phyloP scores from a whole-genome alignment of 345 rosid genomes.

The Microthlaspi erraticum region DNA sequence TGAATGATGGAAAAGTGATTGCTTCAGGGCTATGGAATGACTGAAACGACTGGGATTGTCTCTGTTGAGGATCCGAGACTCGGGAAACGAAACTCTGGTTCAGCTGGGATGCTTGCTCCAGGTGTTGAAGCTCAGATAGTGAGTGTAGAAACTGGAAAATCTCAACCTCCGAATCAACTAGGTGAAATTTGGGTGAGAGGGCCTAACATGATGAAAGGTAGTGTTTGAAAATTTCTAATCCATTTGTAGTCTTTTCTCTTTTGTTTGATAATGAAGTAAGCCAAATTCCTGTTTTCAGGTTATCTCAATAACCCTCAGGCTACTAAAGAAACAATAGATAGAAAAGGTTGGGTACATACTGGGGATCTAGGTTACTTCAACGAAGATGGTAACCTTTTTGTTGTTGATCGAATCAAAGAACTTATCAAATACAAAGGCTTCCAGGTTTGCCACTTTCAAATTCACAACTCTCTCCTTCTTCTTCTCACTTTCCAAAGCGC shows the following conservation, averaged over 20 bases:
- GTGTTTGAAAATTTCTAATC: not conserved
- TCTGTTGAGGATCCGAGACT: constrained; percentile 60
- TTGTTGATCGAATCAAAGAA: constrained; percentile 91
- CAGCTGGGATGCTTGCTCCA: constrained; percentile 71
- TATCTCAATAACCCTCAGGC: constrained; percentile 81
- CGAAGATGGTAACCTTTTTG: constrained; percentile 69
- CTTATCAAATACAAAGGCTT: constrained; percentile 92
- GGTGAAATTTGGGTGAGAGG: constrained; percentile 97
- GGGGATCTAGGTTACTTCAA: constrained; percentile 95
- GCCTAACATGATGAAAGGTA: constrained; percentile 92
- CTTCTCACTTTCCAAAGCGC: not conserved
- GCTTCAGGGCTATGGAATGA: constrained; percentile 93
- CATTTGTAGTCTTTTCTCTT: too few relatives aligned
- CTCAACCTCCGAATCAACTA: constrained; percentile 73
- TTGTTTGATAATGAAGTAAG: not conserved
- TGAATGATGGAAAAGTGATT: constrained; percentile 23
- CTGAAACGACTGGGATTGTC: constrained; percentile 74
- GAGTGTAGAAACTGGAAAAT: constrained; percentile 60
- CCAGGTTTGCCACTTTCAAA: constrained; percentile 62
- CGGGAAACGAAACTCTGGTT: constrained; percentile 62
- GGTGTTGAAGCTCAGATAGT: constrained; percentile 80
- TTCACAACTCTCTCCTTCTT: constrained; percentile 8
- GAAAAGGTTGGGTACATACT: constrained; percentile 82
- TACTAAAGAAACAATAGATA: constrained; percentile 74
- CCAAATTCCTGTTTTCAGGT: constrained; percentile 54